Conservation (phyloP, 2,329 filamentous ascomycete species). For the Stemphylium vesicarium region DNA sequence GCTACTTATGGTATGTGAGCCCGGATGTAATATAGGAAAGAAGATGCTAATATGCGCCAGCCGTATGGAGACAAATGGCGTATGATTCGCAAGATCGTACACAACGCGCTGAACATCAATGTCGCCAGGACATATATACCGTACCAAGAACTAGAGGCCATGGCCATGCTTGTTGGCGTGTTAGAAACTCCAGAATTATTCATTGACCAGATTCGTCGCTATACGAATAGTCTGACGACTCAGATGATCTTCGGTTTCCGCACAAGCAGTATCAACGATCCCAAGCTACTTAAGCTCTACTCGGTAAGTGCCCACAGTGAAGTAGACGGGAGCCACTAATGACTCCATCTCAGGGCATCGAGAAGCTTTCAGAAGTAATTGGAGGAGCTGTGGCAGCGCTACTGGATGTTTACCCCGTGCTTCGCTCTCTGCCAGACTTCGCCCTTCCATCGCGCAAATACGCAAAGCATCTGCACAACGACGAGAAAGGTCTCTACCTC, state of each 20-base stretch:
- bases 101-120: constrained; percentile 28
- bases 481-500: constrained; percentile 48
- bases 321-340: constrained; percentile 33
- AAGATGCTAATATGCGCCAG: constrained; percentile 5
- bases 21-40: too few relatives aligned
- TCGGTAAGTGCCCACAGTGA: background rate
- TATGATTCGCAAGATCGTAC: constrained; percentile 28
- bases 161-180: constrained; percentile 59
- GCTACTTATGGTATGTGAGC: constrained; percentile 18
- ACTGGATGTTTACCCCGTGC: constrained; percentile 55
- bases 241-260: constrained; percentile 58
- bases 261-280: constrained; percentile 22
- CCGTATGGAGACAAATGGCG: constrained; percentile 25
- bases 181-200: constrained; percentile 54
- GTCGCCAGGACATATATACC: constrained; percentile 46
- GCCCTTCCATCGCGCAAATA: constrained; percentile 46
- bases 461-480: constrained; percentile 52
- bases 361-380: constrained; percentile 52
- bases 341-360: constrained; percentile 44
- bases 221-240: constrained; percentile 57
- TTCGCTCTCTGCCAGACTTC: constrained; percentile 48
- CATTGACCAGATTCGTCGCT: constrained; percentile 55
- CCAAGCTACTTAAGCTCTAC: constrained; percentile 25
- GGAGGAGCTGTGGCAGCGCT: constrained; percentile 53
- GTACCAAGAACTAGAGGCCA: constrained; percentile 64